Evolutionary conservation across 768 basidiomycete species (phyloP).

Genomic region (Macrolepiota fuliginosa): DNA sequence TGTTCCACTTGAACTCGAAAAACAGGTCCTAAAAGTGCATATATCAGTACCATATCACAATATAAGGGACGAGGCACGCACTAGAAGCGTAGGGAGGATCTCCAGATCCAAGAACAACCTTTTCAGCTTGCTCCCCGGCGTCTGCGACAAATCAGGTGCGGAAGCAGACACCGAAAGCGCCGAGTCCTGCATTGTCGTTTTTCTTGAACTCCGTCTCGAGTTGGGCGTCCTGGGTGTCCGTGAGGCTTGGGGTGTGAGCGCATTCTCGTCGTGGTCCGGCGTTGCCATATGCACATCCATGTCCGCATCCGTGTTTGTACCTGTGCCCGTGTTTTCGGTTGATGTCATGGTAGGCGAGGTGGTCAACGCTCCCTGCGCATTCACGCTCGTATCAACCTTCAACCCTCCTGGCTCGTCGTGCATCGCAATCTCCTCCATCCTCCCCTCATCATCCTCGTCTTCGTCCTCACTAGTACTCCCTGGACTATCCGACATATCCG

Average conservation of each 20-base stretch:
- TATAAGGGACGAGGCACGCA: constrained; percentile 34
- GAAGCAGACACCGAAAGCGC: constrained; percentile 13
- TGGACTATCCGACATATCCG: constrained; percentile 69
- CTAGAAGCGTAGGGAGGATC: constrained; percentile 75
- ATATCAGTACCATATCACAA: constrained; percentile 7
- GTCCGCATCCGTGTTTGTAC: neutral
- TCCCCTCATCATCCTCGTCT: constrained; percentile 35
- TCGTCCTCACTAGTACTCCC: constrained; percentile 76
- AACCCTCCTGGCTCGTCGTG: constrained; percentile 49
- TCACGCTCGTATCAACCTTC: neutral
- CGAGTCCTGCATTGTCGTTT: constrained; percentile 33
- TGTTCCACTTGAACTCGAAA: constrained; percentile 96
- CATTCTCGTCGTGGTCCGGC: constrained; percentile 4
- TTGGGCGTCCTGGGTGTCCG: neutral
- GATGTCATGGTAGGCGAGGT: neutral
- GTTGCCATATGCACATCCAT: neutral
- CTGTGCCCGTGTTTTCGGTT: neutral
- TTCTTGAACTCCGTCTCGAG: constrained; percentile 57
- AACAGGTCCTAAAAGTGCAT: constrained; percentile 70
- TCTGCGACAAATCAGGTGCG: constrained; percentile 34
- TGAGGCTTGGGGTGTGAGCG: constrained; percentile 7
- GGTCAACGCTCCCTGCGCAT: neutral
- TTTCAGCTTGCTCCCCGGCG: constrained; percentile 81
- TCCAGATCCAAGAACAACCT: constrained; percentile 69
- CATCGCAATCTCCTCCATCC: constrained; percentile 81